Evolutionary conservation across 768 basidiomycete species (phyloP).

Genomic region (Coprinellus micaceus): DNA sequence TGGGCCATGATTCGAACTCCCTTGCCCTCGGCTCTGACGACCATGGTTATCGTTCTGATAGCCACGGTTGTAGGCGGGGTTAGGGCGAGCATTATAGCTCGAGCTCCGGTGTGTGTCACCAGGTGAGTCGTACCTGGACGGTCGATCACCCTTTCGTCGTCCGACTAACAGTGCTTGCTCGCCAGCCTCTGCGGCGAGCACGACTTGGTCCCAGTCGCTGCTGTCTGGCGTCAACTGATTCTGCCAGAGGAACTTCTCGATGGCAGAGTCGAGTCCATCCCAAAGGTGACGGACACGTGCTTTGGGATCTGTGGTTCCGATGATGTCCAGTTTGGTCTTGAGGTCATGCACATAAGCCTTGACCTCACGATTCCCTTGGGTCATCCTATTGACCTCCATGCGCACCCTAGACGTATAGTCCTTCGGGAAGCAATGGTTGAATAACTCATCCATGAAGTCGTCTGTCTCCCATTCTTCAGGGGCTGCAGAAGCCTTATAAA

Average conservation of each 20-base stretch:
- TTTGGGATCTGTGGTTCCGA: slow-evolving; percentile 24
- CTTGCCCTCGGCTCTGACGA: too few species aligned
- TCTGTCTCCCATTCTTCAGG: slow-evolving; percentile 21
- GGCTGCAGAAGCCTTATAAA: slow-evolving; percentile 20
- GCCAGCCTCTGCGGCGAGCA: slow-evolving; percentile 24
- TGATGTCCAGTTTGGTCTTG: slow-evolving; percentile 29
- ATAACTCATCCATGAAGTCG: slow-evolving; percentile 27
- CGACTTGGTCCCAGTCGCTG: slow-evolving; percentile 24
- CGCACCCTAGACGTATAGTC: slow-evolving; percentile 17
- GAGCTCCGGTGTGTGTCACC: too few species aligned
- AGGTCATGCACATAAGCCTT: slow-evolving; percentile 33
- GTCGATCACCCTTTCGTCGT: too few species aligned
- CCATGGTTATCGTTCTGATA: too few species aligned
- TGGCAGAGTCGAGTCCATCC: slow-evolving; percentile 23
- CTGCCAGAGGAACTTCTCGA: slow-evolving; percentile 28
- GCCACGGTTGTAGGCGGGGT: too few species aligned
- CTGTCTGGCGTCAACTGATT: slow-evolving; percentile 27
- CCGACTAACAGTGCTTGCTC: slow-evolving; percentile 17
- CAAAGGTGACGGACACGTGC: slow-evolving; percentile 33
- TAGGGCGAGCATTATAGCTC: too few species aligned
- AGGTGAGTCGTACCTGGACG: too few species aligned
- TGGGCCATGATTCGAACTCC: too few species aligned
- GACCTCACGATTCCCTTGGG: slow-evolving; percentile 27
- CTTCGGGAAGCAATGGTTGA: slow-evolving; percentile 33
- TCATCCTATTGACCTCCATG: neutral